phyloP scores from a whole-genome alignment of 2,329 filamentous ascomycete species.

The Claviceps sp. region DNA sequence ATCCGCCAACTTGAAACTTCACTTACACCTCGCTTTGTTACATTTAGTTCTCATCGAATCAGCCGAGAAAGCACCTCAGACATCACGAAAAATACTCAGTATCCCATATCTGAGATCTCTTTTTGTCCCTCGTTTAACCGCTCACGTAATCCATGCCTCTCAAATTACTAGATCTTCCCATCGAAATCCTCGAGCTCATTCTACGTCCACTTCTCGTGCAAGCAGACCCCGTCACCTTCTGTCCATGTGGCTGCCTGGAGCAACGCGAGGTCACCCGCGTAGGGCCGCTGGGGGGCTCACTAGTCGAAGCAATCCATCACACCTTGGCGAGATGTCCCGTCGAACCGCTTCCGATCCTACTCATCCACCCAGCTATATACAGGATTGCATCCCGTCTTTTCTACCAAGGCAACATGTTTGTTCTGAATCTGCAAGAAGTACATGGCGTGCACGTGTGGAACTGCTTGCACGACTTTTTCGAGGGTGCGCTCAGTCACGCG shows the following conservation, averaged over 20 bases:
- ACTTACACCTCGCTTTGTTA: too few relatives aligned
- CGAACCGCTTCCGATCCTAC: conserved; percentile 17
- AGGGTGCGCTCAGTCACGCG: neutral
- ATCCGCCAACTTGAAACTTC: too few relatives aligned
- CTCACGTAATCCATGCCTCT: neutral
- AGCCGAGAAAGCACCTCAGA: too few relatives aligned
- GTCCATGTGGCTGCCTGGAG: conserved; percentile 13
- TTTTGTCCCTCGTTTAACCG: too few relatives aligned
- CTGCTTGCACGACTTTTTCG: conserved; percentile 10
- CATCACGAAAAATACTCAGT: too few relatives aligned
- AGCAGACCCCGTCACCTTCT: conserved; percentile 13
- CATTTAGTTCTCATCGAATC: too few relatives aligned
- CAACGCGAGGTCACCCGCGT: too few relatives aligned
- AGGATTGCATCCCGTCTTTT: conserved; percentile 19
- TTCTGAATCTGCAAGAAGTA: conserved; percentile 15
- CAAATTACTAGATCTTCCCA: conserved; percentile 20
- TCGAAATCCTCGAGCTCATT: conserved; percentile 20
- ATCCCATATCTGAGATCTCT: too few relatives aligned
- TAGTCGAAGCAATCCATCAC: neutral
- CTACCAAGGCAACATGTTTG: conserved; percentile 19
- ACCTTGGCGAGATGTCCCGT: conserved; percentile 6
- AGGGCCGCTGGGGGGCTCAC: too few relatives aligned
- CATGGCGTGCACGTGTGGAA: conserved; percentile 17
- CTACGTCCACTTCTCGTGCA: conserved; percentile 17
- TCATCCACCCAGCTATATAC: conserved; percentile 20